Conservation (phyloP, 441 rosid genomes). For the Raphanus hybrid region DNA sequence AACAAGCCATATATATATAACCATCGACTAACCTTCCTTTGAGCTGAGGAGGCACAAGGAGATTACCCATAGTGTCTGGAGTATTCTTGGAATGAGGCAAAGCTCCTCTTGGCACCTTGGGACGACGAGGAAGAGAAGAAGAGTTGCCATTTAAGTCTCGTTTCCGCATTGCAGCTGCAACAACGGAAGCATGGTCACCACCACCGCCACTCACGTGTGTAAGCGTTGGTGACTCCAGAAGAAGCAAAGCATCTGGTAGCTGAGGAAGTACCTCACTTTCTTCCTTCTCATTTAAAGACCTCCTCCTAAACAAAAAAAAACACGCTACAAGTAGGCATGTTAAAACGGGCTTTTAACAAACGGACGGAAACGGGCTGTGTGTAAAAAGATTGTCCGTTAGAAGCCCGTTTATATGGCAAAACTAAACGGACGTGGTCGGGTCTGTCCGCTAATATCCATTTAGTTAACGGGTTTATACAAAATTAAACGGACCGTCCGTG, state of each 20-base stretch:
- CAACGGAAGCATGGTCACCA: conserved; percentile 74
- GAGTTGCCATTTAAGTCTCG: conserved; percentile 53
- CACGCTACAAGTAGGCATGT: background rate
- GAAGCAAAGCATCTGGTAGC: conserved; percentile 84
- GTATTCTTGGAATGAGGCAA: conserved; percentile 57
- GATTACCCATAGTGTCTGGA: conserved; percentile 66
- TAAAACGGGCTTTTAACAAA: too few species aligned
- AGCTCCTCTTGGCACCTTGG: conserved; percentile 68
- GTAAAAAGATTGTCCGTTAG: too few species aligned
- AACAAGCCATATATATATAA: background rate
- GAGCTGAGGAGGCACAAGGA: conserved; percentile 89
- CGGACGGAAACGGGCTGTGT: too few species aligned
- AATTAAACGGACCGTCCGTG: too few species aligned
- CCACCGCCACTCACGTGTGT: conserved; percentile 39
- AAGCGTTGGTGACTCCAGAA: conserved; percentile 58
- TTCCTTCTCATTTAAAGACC: conserved; percentile 29
- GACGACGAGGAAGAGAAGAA: conserved; percentile 53
- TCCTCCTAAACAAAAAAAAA: conserved; percentile 35
- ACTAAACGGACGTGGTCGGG: too few species aligned
- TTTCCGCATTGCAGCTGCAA: conserved; percentile 81
- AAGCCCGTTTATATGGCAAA: too few species aligned
- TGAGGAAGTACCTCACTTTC: conserved; percentile 44
- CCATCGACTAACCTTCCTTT: conserved; percentile 66
- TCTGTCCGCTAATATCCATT: too few species aligned
- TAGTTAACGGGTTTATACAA: too few species aligned